phyloP scores from a whole-genome alignment of 805 yeast species.

The Metschnikowia peoriensis region DNA sequence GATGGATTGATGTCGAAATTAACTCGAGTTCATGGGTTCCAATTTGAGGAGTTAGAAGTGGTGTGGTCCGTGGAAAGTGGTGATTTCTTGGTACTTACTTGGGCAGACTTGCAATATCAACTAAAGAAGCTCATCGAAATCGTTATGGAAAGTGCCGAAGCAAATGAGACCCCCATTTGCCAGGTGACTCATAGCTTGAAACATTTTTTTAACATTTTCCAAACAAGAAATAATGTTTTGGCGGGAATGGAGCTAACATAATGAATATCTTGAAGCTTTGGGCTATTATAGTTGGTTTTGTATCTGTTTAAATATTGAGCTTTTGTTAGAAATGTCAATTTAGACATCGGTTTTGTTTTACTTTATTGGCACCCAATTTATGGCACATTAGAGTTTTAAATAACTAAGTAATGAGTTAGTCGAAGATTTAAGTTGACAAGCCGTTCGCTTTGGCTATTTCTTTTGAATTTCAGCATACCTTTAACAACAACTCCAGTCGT shows the following conservation, averaged over 20 bases:
- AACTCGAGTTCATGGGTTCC: not conserved
- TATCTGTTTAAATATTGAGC: not conserved
- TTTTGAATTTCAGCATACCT: no score
- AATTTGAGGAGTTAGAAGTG: not conserved
- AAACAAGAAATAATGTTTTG: not conserved
- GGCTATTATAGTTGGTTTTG: not conserved
- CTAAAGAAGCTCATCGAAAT: not conserved
- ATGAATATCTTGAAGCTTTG: no score
- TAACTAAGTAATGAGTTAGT: no score
- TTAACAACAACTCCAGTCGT: not conserved
- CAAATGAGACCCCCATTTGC: not conserved
- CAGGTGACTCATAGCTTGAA: not conserved
- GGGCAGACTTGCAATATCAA: not conserved
- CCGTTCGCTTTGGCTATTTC: no score
- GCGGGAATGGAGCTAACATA: not conserved
- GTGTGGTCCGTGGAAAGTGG: not conserved
- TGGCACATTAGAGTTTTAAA: no score
- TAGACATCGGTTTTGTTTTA: no score
- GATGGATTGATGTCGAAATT: not conserved
- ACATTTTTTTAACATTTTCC: not conserved
- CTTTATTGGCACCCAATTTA: no score
- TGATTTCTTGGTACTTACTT: constrained; percentile 1
- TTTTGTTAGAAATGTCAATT: no score
- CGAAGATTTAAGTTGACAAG: no score
- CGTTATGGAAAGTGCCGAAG: not conserved